phyloP scores from a whole-genome alignment of 495 filamentous ascomycete genomes.

The Cercophora newfieldiana region DNA sequence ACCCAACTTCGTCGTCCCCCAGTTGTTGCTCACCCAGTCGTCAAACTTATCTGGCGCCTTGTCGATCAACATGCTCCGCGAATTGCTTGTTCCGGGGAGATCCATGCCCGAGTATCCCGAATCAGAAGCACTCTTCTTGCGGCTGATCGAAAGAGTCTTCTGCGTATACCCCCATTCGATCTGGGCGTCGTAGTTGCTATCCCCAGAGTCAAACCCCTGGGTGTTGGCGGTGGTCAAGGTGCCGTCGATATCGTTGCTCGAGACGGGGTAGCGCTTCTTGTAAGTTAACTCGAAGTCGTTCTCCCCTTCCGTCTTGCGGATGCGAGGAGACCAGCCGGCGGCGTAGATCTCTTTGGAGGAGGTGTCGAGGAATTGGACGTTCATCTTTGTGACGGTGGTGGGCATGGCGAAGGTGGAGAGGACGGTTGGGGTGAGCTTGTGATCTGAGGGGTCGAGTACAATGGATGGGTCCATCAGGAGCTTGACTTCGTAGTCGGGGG shows the following conservation, averaged over 20 bases:
- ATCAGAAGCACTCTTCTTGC: slow-evolving; percentile 25
- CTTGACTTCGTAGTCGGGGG: slow-evolving; percentile 37
- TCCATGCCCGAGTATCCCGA: slow-evolving; percentile 23
- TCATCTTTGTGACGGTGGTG: slow-evolving; percentile 16
- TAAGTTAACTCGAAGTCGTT: slow-evolving; percentile 34
- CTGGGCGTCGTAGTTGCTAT: slow-evolving; percentile 33
- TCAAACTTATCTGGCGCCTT: slow-evolving; percentile 35
- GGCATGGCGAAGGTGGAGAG: slow-evolving; percentile 23
- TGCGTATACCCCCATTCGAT: slow-evolving; percentile 33
- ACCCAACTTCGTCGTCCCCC: slow-evolving; percentile 24
- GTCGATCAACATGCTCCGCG: slow-evolving; percentile 25
- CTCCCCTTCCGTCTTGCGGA: slow-evolving; percentile 34
- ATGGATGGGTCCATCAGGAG: slow-evolving; percentile 28
- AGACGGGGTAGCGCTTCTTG: slow-evolving; percentile 31
- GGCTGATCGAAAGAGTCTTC: slow-evolving; percentile 35
- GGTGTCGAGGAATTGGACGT: slow-evolving; percentile 38
- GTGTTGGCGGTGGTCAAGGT: slow-evolving; percentile 26
- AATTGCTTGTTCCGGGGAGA: slow-evolving; percentile 20
- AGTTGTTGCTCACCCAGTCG: slow-evolving; percentile 19
- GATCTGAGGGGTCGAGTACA: slow-evolving; percentile 23
- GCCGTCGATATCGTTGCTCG: slow-evolving; percentile 23
- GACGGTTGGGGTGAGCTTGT: slow-evolving; percentile 30
- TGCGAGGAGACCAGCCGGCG: slow-evolving; percentile 35
- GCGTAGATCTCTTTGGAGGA: slow-evolving; percentile 28
- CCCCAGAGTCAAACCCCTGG: slow-evolving; percentile 29